Base-by-base conservation (phyloP, 169 alveolate species). In the Amoebophrya sp. region DNA sequence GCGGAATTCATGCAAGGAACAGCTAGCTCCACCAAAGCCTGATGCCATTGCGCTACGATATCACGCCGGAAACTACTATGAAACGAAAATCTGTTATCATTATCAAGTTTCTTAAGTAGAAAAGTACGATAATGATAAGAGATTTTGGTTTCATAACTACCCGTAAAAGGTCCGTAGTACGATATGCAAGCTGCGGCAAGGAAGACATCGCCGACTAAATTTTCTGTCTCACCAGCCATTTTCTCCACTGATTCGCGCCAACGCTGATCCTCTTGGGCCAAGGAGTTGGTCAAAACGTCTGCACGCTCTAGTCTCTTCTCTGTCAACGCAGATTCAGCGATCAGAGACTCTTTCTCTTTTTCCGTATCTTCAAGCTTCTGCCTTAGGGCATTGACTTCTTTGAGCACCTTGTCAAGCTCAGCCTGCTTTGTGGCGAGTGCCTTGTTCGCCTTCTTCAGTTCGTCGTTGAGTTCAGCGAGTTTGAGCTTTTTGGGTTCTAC, bases 81-180 rank as follows among this genome's bases (percentile, higher is more conserved):
- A 98, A 96, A n/a, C n/a, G n/a, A n/a, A n/a, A n/a, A n/a, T n/a
- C n/a, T n/a, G 78, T 95, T 96, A 24, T 96, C 94, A 92, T 94
- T 95, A 0, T 97, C 95, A 90, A 96, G 95, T 93, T 96, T 95
- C 54, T 93, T 95, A 41, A 93, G 94, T 89, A 97, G 95, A 90
- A 95, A 96, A 41, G 95, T 95, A 92, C 96, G 94, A 99, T 99
- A 98, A 33, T 95, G 92, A 54, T 92, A 92, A 89, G 93, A 94
- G 92, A 90, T 95, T 94, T 95, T 91, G 94, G 98, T 97, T 96
- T 90, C 96, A 95, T 91, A 96, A 93, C 93, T 92, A 40, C 98
- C 97, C n/a, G 98, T 95, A 95, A 98, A 98, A 0, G 98, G 98
- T 36, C 99, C 99, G 53, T 96, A 95, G 95, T 97, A 98, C 23